phyloP scores from a whole-genome alignment of 1,139 yeast species.

The Candida labiduridarum region DNA sequence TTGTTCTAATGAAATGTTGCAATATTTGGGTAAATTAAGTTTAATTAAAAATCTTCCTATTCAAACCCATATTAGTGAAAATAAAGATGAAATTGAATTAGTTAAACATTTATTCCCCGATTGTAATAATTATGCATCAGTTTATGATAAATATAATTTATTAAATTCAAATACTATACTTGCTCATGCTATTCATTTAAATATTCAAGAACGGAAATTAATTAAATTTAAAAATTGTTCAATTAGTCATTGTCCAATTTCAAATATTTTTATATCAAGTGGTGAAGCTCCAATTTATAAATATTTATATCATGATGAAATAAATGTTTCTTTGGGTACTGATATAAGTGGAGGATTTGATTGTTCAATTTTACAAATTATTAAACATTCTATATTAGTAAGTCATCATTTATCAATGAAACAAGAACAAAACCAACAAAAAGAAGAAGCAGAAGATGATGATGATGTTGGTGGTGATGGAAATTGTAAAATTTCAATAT shows the following conservation, averaged over 20 bases:
- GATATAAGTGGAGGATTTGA: conserved; percentile 94
- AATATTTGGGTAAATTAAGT: conserved; percentile 65
- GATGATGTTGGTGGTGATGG: conserved; percentile 8
- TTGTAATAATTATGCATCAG: conserved; percentile 68
- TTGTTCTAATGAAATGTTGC: conserved; percentile 66
- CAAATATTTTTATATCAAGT: conserved; percentile 84
- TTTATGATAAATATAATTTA: conserved; percentile 67
- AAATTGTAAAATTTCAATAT: conserved; percentile 54
- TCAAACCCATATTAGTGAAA: conserved; percentile 91
- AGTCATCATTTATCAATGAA: conserved; percentile 83
- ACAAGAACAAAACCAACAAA: conserved; percentile 11
- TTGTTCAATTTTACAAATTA: conserved; percentile 72
- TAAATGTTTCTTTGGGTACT: conserved; percentile 86
- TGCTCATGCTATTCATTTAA: conserved; percentile 87
- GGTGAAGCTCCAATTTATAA: conserved; percentile 84
- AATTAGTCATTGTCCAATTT: conserved; percentile 90
- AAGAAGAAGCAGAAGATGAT: not conserved
- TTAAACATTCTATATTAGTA: conserved; percentile 79
- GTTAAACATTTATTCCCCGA: conserved; percentile 78
- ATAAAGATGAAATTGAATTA: conserved; percentile 70
- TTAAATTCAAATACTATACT: conserved; percentile 69
- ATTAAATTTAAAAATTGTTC: conserved; percentile 63
- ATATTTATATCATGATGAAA: conserved; percentile 62
- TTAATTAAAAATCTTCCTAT: conserved; percentile 56
- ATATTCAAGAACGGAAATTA: conserved; percentile 61